phyloP scores from a whole-genome alignment of 176 grass and related monocot species.

The Oryza nivara region DNA sequence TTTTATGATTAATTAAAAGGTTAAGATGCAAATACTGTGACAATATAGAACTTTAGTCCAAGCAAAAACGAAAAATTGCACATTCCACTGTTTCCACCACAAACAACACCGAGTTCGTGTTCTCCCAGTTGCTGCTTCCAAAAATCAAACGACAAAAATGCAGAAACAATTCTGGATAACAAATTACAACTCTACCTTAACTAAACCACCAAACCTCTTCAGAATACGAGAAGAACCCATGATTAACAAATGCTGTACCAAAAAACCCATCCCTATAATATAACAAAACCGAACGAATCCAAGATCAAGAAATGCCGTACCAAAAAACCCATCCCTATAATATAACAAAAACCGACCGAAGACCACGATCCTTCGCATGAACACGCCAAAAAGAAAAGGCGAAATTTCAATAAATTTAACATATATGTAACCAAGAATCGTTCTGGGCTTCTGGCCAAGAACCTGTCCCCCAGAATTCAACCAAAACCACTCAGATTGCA shows the following conservation, averaged over 20 bases:
- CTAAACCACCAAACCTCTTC: background rate
- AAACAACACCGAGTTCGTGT: background rate
- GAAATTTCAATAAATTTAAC: background rate
- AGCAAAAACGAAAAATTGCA: background rate
- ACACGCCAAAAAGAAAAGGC: background rate
- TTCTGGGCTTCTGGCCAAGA: constrained; percentile 5
- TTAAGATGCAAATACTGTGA: background rate
- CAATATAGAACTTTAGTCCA: background rate
- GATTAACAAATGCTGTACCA: background rate
- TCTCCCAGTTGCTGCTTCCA: background rate
- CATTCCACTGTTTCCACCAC: no score
- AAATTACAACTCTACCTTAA: background rate
- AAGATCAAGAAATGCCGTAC: background rate
- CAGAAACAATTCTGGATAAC: background rate
- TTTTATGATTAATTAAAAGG: background rate
- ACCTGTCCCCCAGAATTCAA: background rate
- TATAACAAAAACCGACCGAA: constrained; percentile 22
- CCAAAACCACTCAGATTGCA: background rate
- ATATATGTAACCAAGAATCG: background rate
- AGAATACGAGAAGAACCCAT: background rate
- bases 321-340: background rate
- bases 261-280: background rate
- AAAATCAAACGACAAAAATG: constrained; percentile 9
- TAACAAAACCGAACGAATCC: constrained; percentile 17
- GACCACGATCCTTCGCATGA: background rate